Base-by-base conservation (phyloP, 1,284 basidiomycete species). In the Rhodotorula sp. region DNA sequence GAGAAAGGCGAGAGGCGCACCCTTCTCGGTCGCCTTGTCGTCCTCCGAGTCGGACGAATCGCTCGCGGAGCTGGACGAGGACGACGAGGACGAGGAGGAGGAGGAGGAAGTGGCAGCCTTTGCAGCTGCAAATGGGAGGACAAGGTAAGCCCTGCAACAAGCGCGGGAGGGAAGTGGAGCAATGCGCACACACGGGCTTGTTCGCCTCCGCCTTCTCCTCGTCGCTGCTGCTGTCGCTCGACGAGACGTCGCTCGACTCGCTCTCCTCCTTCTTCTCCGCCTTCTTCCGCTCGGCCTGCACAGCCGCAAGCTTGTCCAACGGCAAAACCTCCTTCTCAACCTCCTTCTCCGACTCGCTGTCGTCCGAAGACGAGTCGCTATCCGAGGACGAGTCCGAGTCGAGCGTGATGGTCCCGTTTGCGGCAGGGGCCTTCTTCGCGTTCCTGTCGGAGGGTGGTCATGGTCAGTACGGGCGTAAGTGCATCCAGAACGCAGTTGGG, bases 221-320 rank as follows among this genome's bases (percentile, higher is more conserved):
- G 39, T 50, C 51, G 55, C 63, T 60, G 68, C 32, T 32, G 48
- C 56, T 61, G 50, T 32, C 56, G 21, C 56, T 48, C 27, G 39
- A 39, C 13, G 34, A n/a, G 37, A 22, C 51, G n/a, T 46, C 13
- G 13, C 25, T 17, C 29, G 57, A 54, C 54, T 62, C 37, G 32
- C 50, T 55, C 9, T 61, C 54, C 44, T 63, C 67, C 77, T 88
- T 88, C 81, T 86, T 88, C 63, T 89, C 82, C 0, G 88, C 87
- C 29, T 61, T n/a, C n/a, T n/a, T n/a, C n/a, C n/a, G n/a, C n/a
- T n/a, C n/a, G n/a, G n/a, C n/a, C n/a, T n/a, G n/a, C n/a, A n/a
- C n/a, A n/a, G n/a, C n/a, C n/a, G n/a, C n/a, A n/a, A n/a, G n/a
- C n/a, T n/a, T n/a, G n/a, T n/a, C n/a, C n/a, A n/a, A n/a, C n/a